Evolutionary conservation across 768 basidiomycete genomes (phyloP).

Genomic region (Lentinus tigrinus): DNA sequence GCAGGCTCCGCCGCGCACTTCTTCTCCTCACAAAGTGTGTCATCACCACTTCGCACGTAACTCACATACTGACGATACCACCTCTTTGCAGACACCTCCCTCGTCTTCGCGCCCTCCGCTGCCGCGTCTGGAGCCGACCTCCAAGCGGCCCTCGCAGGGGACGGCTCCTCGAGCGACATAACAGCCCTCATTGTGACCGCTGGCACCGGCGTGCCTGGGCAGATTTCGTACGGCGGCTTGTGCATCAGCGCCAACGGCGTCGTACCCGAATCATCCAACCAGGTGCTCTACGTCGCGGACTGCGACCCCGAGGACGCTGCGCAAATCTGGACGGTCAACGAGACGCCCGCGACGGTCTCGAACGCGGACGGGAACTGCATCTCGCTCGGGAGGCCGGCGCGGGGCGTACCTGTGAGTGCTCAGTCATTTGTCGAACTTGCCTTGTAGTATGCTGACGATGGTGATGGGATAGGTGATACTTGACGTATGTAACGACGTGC

Average conservation of each 20-base stretch:
- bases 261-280: background rate
- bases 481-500: background rate
- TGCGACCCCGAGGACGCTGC: constrained; percentile 3
- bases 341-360: constrained; percentile 7
- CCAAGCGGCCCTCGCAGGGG: background rate
- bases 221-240: constrained; percentile 2
- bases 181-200: background rate
- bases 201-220: constrained; percentile 3
- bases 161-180: constrained; percentile 6
- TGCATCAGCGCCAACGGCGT: constrained; percentile 12
- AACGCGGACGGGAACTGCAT: constrained; percentile 17
- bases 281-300: constrained; percentile 8
- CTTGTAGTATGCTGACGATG: background rate
- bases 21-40: constrained; percentile 6
- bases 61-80: background rate
- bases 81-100: background rate
- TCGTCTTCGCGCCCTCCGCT: constrained; percentile 1
- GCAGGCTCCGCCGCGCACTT: constrained; percentile 7
- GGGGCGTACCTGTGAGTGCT: constrained; percentile 2
- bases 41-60: too few species aligned
- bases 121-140: background rate
- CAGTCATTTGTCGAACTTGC: too few species aligned
- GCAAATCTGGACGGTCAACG: constrained; percentile 12
- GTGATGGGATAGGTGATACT: background rate
- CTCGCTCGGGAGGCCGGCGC: constrained; percentile 8